These are phyloP conservation scores for Carex kokanica DNA, from an alignment of 176 grass and related monocot genomes.

Conservation along the genomic window DNA sequence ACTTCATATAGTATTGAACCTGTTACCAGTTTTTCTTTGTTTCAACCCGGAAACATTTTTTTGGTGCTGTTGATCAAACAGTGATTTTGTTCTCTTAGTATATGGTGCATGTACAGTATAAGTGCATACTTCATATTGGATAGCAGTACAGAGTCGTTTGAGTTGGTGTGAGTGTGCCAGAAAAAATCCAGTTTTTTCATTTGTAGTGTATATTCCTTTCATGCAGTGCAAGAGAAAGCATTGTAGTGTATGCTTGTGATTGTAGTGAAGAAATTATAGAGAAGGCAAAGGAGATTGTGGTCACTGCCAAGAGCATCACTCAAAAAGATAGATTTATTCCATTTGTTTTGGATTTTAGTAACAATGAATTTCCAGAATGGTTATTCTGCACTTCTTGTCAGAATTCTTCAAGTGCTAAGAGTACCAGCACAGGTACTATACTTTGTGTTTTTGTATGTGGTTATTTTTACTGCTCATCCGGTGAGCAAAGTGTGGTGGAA, in stretches of 20 bases:
- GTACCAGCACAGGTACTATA: conserved; percentile 14
- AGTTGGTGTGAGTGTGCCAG: neutral
- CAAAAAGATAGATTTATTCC: conserved; percentile 46
- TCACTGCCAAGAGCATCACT: conserved; percentile 30
- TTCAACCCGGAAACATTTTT: neutral
- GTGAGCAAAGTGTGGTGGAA: neutral
- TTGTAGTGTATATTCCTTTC: conserved; percentile 22
- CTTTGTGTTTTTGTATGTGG: conserved; percentile 1
- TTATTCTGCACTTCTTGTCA: conserved; percentile 69
- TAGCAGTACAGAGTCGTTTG: neutral
- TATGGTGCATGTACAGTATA: neutral
- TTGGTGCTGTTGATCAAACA: neutral
- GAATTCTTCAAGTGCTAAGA: conserved; percentile 33
- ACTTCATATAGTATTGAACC: neutral
- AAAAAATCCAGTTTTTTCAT: neutral
- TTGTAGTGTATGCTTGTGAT: conserved; percentile 82
- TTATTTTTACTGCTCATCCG: neutral
- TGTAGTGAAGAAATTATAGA: conserved; percentile 87
- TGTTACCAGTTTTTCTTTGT: neutral
- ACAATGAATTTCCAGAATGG: conserved; percentile 71
- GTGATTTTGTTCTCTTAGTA: neutral
- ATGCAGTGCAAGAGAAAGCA: conserved; percentile 64
- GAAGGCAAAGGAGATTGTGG: conserved; percentile 72
- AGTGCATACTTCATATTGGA: neutral
- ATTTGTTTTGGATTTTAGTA: conserved; percentile 74